Evolutionary conservation across 1,139 yeast genomes (phyloP), one percentile per base, ranked within the genome.

Genomic region (Lizanozyma gosingica): DNA sequence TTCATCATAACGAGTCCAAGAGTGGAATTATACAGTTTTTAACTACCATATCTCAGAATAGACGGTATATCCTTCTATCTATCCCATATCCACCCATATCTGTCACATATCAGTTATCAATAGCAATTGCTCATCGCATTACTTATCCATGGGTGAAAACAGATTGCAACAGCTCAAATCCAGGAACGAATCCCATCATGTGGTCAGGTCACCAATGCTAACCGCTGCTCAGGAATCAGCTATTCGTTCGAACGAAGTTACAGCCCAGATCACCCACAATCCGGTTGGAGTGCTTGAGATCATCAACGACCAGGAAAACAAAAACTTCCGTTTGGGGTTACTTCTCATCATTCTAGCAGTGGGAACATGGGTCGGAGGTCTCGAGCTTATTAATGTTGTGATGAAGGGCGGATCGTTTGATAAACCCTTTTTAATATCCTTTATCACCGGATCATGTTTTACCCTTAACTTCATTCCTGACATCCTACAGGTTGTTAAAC

Each of bases 361-460:
- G 3, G 42, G 56, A 4, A 60, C 76, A 1, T 75, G 80, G 79
- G 63, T 76, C 35, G 42, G 62, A 2, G 77, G 78, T 0, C 57
- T 73, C 15, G 79, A 75, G 45, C 48, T 75, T 48, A 72, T 72
- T 35, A 75, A 73, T 47, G 54, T 59, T 3, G 73, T 74, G 4
- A 56, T 75, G 45, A 75, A 76, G 44, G 71, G 69, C 17, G 72
- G 63, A 27, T 65, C 62, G 17, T 76, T 69, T 45, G 62, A 60
- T 33, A 76, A 74, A 45, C 80, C 80, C 2, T 55, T 67, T 39
- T 54, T 75, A 43, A 62, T 73, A 41, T 64, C 79, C 0, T 64
- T 67, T 36, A 50, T 72, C 14, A 67, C 73, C 3, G 79, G 79
- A 0, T 57, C 69, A 1, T 68, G 72, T 42, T 76, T 74, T 44